Evolutionary conservation across 2,329 filamentous ascomycete species (phyloP).

Genomic region (Cytospora paraplurivora): DNA sequence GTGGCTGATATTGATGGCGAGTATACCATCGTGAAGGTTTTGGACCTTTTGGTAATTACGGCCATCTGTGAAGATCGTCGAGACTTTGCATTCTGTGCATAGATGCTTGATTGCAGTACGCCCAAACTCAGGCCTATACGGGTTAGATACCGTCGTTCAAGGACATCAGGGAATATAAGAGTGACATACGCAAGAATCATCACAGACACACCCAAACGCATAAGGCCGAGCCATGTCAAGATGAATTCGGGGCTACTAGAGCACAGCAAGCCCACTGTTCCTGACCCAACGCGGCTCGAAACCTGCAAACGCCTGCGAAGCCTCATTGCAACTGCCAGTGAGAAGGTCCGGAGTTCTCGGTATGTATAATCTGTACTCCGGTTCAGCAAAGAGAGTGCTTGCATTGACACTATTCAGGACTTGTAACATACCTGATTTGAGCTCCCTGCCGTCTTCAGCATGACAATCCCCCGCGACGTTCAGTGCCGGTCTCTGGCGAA

Average conservation of each 20-base stretch:
- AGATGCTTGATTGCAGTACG: conserved; percentile 53
- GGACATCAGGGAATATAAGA: neutral
- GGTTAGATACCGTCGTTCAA: conserved; percentile 4
- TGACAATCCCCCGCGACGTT: conserved; percentile 26
- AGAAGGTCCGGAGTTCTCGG: conserved; percentile 36
- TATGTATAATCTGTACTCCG: conserved; percentile 34
- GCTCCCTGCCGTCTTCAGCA: conserved; percentile 19
- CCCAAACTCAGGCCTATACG: conserved; percentile 48
- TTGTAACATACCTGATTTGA: conserved; percentile 36
- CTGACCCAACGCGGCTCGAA: conserved; percentile 20
- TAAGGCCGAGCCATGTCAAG: conserved; percentile 61
- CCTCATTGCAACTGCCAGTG: conserved; percentile 28
- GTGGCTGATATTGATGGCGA: conserved; percentile 29
- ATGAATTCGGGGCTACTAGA: conserved; percentile 60
- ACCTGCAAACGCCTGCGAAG: conserved; percentile 26
- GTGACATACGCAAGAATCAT: conserved; percentile 55
- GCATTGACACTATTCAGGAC: conserved; percentile 19
- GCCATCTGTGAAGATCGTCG: conserved; percentile 49
- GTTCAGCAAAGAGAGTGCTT: conserved; percentile 18
- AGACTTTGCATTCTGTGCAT: conserved; percentile 48
- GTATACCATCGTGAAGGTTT: conserved; percentile 6
- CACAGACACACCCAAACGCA: conserved; percentile 56
- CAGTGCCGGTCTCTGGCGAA: conserved; percentile 45
- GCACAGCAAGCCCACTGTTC: conserved; percentile 53
- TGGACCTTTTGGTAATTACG: conserved; percentile 25